Evolutionary conservation across 2,329 filamentous ascomycete species (phyloP), one percentile per base, ranked within the genome.

Genomic region (Fusarium virguliforme): DNA sequence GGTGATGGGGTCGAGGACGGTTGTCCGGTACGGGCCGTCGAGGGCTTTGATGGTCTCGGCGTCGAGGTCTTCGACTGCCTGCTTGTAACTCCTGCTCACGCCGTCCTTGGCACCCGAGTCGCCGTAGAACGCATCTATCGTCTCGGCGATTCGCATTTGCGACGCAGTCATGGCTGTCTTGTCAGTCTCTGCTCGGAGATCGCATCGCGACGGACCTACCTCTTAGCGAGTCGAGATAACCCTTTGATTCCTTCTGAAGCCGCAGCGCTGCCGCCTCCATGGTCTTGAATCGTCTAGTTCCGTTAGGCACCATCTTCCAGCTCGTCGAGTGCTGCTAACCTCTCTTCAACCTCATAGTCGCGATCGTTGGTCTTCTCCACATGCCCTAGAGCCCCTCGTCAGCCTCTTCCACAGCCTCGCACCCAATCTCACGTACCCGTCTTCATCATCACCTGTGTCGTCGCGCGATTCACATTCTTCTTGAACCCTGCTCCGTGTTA

Each of bases 371-470:
- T 99, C 85, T 96, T 95, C 84, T 99, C 96, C 77, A 99, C 97
- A 85, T 98, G 96, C 67, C 96, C 94, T 90, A 75, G 8, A 50
- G 4, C 6, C 15, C 28, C 15, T 28, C 32, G 40, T 78, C 32
- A 78, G 72, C 54, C 34, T 22, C 18, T 4, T 28, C 13, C 34
- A 12, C 6, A 22, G 1, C 18, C 8, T 13, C 28, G 28, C 18
- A 30, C n/a, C 22, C 32, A 8, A 9, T 13, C 28, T 13, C 37
- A 77, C 86, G 72, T 82, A 93, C 91, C 94, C 64, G 95, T 97
- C 89, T 99, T 99, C 95, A 99, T 98, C 94, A 99, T 98, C 70
- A 98, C 95, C 91, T 98, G 95, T 85, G 97, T 99, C 83, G 95
- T 98, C 78, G 95, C 95, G 85, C 96, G 94, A 87, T 96, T 95